phyloP scores from a whole-genome alignment of 116 monocot species.

The Posidonia oceanica region DNA sequence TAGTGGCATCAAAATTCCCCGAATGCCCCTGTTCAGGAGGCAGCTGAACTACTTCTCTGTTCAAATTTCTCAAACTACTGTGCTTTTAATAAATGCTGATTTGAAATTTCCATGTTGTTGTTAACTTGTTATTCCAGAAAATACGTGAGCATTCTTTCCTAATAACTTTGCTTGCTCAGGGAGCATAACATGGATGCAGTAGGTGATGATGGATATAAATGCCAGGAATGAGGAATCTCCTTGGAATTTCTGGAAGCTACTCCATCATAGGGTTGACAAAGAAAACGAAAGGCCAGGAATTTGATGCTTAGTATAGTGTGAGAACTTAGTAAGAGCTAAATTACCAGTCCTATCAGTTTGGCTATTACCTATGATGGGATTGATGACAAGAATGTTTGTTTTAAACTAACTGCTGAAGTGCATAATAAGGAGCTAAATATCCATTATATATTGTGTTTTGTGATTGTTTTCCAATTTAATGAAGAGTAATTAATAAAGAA shows the following conservation, averaged over 20 bases:
- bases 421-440: too few relatives aligned
- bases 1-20: background rate
- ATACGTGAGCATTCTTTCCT: too few relatives aligned
- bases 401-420: background rate
- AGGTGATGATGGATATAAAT: background rate
- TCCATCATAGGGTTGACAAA: conserved; percentile 1
- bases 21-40: background rate
- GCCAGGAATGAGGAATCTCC: background rate
- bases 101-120: too few relatives aligned
- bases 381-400: background rate
- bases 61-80: too few relatives aligned
- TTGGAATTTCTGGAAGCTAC: background rate
- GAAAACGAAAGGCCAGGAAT: background rate
- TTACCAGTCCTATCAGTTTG: background rate
- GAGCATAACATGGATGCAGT: background rate
- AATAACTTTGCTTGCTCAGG: too few relatives aligned
- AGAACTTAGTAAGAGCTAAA: background rate
- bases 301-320: background rate
- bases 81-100: too few relatives aligned
- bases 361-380: conserved; percentile 3
- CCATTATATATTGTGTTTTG: too few relatives aligned
- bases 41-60: too few relatives aligned
- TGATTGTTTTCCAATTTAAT: too few relatives aligned
- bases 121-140: too few relatives aligned
- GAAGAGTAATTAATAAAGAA: too few relatives aligned